Percentiles rank a stretch among this genome's conserved stretches.
Evolutionary conservation across 2,329 filamentous ascomycete species (phyloP).

Genomic region (Dendrostoma leiphaemia): DNA sequence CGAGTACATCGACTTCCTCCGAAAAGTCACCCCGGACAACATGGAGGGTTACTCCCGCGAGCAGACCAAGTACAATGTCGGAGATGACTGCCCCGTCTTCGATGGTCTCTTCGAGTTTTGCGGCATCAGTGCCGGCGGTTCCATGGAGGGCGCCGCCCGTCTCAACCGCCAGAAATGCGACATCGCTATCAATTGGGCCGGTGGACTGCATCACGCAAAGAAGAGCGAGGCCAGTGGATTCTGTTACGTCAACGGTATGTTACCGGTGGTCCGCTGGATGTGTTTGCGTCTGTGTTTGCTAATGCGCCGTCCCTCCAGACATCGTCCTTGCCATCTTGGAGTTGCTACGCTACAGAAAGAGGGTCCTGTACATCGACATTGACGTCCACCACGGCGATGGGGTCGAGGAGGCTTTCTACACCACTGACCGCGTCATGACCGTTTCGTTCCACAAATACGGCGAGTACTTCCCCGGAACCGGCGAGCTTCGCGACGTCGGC

Average conservation of each 20-base stretch:
- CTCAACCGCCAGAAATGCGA: conserved; percentile 90
- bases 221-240: conserved; percentile 96
- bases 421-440: conserved; percentile 81
- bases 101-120: conserved; percentile 98
- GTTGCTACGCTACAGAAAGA: conserved; percentile 83
- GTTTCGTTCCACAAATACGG: conserved; percentile 96
- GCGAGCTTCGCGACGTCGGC: conserved; percentile 81
- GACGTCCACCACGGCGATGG: conserved; percentile 86
- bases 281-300: conserved; percentile 26
- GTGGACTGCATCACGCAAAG: conserved; percentile 94
- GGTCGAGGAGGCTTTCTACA: conserved; percentile 82
- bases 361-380: conserved; percentile 95
- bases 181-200: conserved; percentile 98
- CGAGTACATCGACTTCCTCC: conserved; percentile 94
- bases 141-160: conserved; percentile 88
- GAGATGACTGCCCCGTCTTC: conserved; percentile 96
- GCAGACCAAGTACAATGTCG: conserved; percentile 90
- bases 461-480: conserved; percentile 92
- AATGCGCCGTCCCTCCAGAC: conserved; percentile 60
- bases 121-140: conserved; percentile 89
- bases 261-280: conserved; percentile 24
- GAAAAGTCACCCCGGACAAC: conserved; percentile 95
- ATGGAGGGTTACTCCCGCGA: conserved; percentile 93
- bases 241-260: conserved; percentile 93
- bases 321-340: conserved; percentile 96